These are phyloP conservation scores for Colletotrichum karsti DNA, from an alignment of 2,329 filamentous ascomycete species.

Conservation along the genomic window DNA sequence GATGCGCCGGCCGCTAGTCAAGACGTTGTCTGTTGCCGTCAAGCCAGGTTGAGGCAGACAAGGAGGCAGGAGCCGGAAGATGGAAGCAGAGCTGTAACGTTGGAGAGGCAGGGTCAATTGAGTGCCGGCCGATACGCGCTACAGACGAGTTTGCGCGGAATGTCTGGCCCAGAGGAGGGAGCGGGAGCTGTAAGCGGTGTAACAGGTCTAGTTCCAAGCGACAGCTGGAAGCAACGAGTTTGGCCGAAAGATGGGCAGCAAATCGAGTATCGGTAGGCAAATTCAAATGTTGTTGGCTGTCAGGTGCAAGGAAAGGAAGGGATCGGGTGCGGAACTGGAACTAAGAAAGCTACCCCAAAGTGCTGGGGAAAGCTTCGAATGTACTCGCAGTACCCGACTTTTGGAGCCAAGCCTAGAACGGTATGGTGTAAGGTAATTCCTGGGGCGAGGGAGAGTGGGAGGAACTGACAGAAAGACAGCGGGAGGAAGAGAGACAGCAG, in stretches of 20 bases:
- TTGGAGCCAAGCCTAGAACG: constrained; percentile 23
- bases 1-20: constrained; percentile 5
- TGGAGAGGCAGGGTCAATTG: neutral
- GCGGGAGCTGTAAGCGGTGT: constrained; percentile 10
- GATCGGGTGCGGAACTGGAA: constrained; percentile 6
- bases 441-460: constrained; percentile 11
- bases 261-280: neutral
- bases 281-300: neutral
- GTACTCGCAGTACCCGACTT: constrained; percentile 20
- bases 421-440: constrained; percentile 15
- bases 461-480: constrained; percentile 25
- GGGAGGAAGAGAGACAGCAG: constrained; percentile 7
- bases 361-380: constrained; percentile 27
- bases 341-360: constrained; percentile 11
- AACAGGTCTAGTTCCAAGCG: constrained; percentile 19
- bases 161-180: neutral
- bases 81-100: neutral
- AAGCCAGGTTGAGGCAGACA: neutral
- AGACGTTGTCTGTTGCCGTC: neutral
- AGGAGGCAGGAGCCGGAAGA: neutral
- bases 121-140: neutral
- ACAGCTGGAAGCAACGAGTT: constrained; percentile 21
- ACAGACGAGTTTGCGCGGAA: neutral
- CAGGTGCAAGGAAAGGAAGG: neutral
- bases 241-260: constrained; percentile 16